A percentile compares a stretch with the other conserved stretches of the same genome.
phyloP scores from a whole-genome alignment of 148 eudicot species.

The Rhododendron ovatum region DNA sequence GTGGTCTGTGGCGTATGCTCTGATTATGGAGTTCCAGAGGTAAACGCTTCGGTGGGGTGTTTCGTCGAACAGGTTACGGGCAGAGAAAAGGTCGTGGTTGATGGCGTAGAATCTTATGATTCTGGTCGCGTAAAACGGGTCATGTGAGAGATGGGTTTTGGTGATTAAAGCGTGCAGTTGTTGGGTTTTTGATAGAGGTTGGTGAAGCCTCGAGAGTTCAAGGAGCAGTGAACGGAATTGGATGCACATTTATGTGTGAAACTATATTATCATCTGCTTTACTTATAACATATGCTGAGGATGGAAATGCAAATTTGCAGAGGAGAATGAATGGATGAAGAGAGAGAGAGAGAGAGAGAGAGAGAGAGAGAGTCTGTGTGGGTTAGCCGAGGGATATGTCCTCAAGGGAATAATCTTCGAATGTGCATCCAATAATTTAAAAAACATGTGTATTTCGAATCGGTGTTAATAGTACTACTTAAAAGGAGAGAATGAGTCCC shows the following conservation, averaged over 20 bases:
- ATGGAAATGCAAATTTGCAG: background rate
- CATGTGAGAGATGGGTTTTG: constrained; percentile 58
- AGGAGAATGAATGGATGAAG: background rate
- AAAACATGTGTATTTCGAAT: too few relatives aligned
- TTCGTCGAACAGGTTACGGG: constrained; percentile 68
- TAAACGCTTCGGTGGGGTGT: constrained; percentile 51
- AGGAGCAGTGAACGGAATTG: constrained; percentile 38
- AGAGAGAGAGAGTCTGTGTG: background rate
- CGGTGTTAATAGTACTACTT: too few relatives aligned
- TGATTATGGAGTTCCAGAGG: constrained; percentile 82
- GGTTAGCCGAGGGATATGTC: too few relatives aligned
- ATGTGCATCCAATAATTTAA: too few relatives aligned
- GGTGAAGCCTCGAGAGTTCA: constrained; percentile 46
- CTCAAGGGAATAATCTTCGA: too few relatives aligned
- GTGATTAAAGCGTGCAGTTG: constrained; percentile 54
- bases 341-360: background rate
- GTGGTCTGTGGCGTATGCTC: constrained; percentile 58
- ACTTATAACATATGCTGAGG: background rate
- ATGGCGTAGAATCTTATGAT: constrained; percentile 53
- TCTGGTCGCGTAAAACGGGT: constrained; percentile 77
- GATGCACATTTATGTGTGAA: constrained; percentile 22
- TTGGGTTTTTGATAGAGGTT: constrained; percentile 51
- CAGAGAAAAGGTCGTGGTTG: constrained; percentile 50
- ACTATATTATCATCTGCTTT: background rate
- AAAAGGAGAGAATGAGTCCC: too few relatives aligned